Evolutionary conservation across 257 asterid genomes (phyloP).

Genomic region (Mitragyna speciosa): DNA sequence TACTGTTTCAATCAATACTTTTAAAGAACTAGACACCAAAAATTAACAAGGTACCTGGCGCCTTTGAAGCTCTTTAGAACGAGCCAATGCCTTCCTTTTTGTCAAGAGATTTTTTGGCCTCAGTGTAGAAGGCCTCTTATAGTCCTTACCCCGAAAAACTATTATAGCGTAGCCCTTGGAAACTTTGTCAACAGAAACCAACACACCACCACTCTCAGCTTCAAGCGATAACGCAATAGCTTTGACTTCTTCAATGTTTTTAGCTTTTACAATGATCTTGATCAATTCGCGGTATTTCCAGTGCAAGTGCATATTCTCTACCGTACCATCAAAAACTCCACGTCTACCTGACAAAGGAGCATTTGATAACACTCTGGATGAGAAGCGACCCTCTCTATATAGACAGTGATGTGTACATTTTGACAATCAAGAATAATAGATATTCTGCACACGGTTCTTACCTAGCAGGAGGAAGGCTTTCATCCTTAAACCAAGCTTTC

Average conservation of each 20-base stretch:
- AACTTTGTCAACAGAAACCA: conserved; percentile 88
- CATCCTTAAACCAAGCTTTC: conserved; percentile 97
- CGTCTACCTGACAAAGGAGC: conserved; percentile 76
- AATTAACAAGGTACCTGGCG: conserved; percentile 55
- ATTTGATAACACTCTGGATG: neutral
- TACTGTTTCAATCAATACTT: neutral
- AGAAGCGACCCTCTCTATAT: neutral
- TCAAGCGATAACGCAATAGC: conserved; percentile 82
- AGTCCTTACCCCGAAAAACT: conserved; percentile 89
- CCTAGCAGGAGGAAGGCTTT: conserved; percentile 97
- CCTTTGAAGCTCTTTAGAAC: conserved; percentile 96
- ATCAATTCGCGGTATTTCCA: conserved; percentile 95
- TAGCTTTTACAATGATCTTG: conserved; percentile 81
- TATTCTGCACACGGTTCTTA: conserved; percentile 26
- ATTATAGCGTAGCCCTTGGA: conserved; percentile 90
- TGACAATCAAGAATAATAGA: conserved; percentile 19
- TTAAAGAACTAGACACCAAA: neutral
- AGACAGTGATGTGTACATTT: neutral
- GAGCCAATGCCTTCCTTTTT: conserved; percentile 92
- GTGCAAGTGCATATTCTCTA: conserved; percentile 98
- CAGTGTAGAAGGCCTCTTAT: conserved; percentile 61
- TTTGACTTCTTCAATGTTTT: conserved; percentile 66
- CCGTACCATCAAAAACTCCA: conserved; percentile 95
- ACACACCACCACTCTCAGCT: conserved; percentile 94
- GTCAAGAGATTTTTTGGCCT: conserved; percentile 93